Evolutionary conservation across 148 eudicot species (phyloP).

Genomic region (Agrostemma githago): DNA sequence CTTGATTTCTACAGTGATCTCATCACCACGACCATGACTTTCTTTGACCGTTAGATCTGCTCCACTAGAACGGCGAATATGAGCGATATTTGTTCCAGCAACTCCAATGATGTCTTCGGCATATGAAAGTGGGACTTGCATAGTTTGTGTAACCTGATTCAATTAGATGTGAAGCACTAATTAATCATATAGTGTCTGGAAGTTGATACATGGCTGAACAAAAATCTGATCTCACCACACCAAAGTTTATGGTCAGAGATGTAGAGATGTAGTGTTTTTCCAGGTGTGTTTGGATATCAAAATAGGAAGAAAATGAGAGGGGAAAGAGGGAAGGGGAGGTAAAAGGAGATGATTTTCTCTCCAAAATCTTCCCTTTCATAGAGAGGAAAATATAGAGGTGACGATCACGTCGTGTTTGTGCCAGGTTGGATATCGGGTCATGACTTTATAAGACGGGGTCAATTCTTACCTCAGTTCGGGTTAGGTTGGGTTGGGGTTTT

Average conservation of each 20-base stretch:
- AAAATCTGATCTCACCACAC: neutral
- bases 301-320: neutral
- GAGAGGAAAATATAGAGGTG: no score
- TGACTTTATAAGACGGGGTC: no score
- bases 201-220: neutral
- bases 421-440: no score
- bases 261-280: neutral
- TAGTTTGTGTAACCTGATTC: conserved; percentile 72
- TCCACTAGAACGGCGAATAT: conserved; percentile 81
- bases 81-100: conserved; percentile 87
- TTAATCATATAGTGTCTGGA: neutral
- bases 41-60: conserved; percentile 90
- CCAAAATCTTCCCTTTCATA: no score
- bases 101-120: conserved; percentile 94
- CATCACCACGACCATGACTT: conserved; percentile 72
- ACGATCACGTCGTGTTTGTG: no score
- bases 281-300: neutral
- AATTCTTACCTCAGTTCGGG: no score
- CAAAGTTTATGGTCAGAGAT: neutral
- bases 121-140: conserved; percentile 92
- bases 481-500: no score
- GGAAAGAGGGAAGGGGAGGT: neutral
- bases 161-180: neutral
- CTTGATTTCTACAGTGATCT: conserved; percentile 95
- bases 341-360: no score